phyloP scores from a whole-genome alignment of 78 protist genomes.

The Creolimax fragrantissima region DNA sequence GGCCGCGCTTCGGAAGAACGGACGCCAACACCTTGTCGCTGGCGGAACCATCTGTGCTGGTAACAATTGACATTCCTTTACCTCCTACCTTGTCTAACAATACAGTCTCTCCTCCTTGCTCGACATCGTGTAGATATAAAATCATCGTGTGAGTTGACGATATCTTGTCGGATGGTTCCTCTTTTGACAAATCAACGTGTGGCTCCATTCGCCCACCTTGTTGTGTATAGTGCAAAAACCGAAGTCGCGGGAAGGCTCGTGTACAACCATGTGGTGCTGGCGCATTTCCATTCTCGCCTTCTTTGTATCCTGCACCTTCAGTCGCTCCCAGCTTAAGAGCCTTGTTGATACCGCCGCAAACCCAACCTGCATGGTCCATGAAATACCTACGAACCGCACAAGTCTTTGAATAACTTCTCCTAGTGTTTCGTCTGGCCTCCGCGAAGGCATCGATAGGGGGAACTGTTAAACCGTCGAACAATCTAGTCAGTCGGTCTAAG shows the following conservation, averaged over 20 bases:
- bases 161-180: background rate
- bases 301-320: background rate
- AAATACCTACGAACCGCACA: background rate
- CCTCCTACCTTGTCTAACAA: background rate
- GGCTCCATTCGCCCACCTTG: constrained; percentile 23
- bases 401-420: background rate
- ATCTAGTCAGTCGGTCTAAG: background rate
- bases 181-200: constrained; percentile 2
- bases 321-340: background rate
- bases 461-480: background rate
- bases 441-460: background rate
- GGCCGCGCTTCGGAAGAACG: background rate
- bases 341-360: background rate
- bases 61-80: background rate
- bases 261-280: background rate
- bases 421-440: background rate
- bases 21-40: background rate
- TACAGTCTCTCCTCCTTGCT: constrained; percentile 20
- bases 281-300: background rate
- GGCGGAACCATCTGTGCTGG: background rate
- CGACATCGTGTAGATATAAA: constrained; percentile 4
- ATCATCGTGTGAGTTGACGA: constrained; percentile 17
- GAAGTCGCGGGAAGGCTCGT: background rate
- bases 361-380: background rate
- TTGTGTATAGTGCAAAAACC: background rate